Conservation (phyloP, 2,329 filamentous ascomycete genomes). For the Aspergillus intermedius region DNA sequence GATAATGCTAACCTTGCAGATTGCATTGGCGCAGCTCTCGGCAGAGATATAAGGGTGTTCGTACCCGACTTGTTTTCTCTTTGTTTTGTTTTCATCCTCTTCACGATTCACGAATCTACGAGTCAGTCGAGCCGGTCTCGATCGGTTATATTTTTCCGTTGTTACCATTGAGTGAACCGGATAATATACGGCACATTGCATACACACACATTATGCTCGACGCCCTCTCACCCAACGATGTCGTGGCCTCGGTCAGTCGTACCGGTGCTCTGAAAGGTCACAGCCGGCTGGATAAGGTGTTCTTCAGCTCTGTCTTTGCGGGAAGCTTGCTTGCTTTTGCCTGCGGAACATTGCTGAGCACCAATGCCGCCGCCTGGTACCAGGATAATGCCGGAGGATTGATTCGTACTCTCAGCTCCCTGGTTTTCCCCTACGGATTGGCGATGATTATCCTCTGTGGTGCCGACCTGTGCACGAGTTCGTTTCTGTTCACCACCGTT, state of each 20-base stretch:
- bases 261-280: constrained; percentile 48
- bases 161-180: no score
- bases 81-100: background rate
- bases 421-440: constrained; percentile 47
- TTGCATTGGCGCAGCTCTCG: background rate
- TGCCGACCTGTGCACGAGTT: constrained; percentile 45
- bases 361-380: constrained; percentile 43
- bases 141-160: background rate
- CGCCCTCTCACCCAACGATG: constrained; percentile 44
- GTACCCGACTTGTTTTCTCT: background rate
- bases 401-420: constrained; percentile 39
- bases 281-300: constrained; percentile 49
- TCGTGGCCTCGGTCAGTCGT: constrained; percentile 46
- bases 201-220: constrained; percentile 17
- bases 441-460: constrained; percentile 46
- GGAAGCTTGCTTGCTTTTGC: constrained; percentile 49
- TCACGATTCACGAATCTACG: background rate
- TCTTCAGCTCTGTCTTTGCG: constrained; percentile 46
- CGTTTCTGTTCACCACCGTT: constrained; percentile 43
- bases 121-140: background rate
- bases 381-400: constrained; percentile 45
- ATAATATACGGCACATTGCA: no score
- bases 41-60: no score
- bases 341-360: constrained; percentile 42
- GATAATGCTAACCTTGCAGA: background rate